Base-by-base conservation (phyloP, 164 flowering plant genomes). In the Aristolochia californica region DNA sequence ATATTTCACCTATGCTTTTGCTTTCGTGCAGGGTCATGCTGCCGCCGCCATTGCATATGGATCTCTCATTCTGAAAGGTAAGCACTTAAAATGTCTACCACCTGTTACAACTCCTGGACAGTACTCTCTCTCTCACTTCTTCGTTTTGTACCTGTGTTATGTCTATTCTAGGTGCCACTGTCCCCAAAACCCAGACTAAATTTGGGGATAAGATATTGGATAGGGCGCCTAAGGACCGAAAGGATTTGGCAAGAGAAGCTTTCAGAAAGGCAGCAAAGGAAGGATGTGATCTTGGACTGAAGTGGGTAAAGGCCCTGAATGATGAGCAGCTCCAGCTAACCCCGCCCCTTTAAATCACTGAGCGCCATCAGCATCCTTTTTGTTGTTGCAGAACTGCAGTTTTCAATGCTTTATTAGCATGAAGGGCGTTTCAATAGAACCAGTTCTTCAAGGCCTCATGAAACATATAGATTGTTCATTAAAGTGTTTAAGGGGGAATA, bases 31-130 rank as follows among this genome's bases (percentile, higher is more conserved):
- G 99, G 97, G 96, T 25, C 97, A 93, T 80, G 76, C 86, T 59
- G 99, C 95, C 62, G 96, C 99, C 52, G 96, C 97, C 56, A 71
- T 93, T 69, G 96, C 97, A 59, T 93, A 79, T 71, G 99, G 99
- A 55, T 80, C 97, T 23, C 95, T 93, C 68, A 82, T 93, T 64
- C 84, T 93, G 47, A 74, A 73, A 80, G 99, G 99, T 89, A 24
- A 51, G 70, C 25, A 23, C 13, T 30, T 52, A 20, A 5, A 7
- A 12, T 15, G 9, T 34, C 17, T 10, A 16, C 21, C 3, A 13
- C 12, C 12, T 52, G 34, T 34, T 34, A 34, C 40, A 34, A 7
- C 40, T 12, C 40, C 40, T 1, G 1, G 4, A 12, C 10, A 8
- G 40, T 5, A 34, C 11, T 34, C 9, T 38, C 18, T 23, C 54